Evolutionary conservation across 768 basidiomycete species (phyloP).

Genomic region (Mycena haematopus): DNA sequence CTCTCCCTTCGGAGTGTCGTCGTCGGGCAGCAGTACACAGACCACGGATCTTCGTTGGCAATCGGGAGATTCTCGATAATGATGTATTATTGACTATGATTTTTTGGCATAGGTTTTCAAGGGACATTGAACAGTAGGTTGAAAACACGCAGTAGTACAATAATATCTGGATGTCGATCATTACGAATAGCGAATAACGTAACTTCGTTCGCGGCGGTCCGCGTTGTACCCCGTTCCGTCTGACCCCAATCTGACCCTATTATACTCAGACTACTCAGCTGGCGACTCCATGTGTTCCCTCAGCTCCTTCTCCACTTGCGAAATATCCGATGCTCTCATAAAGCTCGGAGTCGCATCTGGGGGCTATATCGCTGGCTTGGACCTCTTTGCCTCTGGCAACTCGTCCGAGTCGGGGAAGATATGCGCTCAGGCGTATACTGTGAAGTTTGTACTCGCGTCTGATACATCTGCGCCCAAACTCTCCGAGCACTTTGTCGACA

Average conservation of each 20-base stretch:
- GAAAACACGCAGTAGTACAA: background rate
- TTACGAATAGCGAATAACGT: background rate
- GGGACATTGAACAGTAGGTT: conserved; percentile 11
- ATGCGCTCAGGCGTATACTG: conserved; percentile 88
- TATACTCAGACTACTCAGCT: too few species aligned
- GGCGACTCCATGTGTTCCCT: too few species aligned
- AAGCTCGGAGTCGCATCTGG: conserved; percentile 77
- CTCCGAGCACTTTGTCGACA: conserved; percentile 82
- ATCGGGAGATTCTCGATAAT: background rate
- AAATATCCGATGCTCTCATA: conserved; percentile 88
- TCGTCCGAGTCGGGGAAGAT: conserved; percentile 57
- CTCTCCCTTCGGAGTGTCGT: conserved; percentile 24
- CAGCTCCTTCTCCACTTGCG: conserved; percentile 68
- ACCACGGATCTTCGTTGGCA: conserved; percentile 13
- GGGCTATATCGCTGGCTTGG: conserved; percentile 83
- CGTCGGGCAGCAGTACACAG: conserved; percentile 23
- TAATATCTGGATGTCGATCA: conserved; percentile 6
- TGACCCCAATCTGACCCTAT: too few species aligned
- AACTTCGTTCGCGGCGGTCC: conserved; percentile 5
- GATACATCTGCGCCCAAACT: conserved; percentile 69
- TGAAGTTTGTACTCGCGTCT: conserved; percentile 73
- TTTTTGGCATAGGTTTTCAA: conserved; percentile 4
- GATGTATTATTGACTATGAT: conserved; percentile 1
- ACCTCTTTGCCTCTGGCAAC: conserved; percentile 42
- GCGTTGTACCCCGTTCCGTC: too few species aligned